Conservation (phyloP, 2,329 filamentous ascomycete species). For the Plenodomus biglobosus region DNA sequence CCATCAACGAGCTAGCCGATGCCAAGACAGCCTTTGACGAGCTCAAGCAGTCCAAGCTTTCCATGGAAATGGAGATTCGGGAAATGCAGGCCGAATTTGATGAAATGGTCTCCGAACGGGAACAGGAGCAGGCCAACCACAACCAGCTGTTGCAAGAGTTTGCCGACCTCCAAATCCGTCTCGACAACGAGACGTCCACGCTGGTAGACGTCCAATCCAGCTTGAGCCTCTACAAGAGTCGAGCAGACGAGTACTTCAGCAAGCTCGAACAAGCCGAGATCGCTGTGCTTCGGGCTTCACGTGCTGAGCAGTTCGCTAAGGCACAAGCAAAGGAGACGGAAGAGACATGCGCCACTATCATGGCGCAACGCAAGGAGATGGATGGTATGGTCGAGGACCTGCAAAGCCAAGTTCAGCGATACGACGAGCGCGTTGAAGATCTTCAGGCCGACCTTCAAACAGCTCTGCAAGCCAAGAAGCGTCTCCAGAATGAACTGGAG, state of each 20-base stretch:
- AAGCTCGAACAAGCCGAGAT: conserved; percentile 98
- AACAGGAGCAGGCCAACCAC: conserved; percentile 85
- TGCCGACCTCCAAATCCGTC: conserved; percentile 86
- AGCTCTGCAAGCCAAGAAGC: conserved; percentile 84
- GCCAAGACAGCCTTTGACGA: conserved; percentile 86
- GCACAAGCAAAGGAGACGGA: conserved; percentile 87
- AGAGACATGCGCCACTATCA: conserved; percentile 83
- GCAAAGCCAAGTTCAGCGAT: conserved; percentile 82
- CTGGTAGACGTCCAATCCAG: conserved; percentile 81
- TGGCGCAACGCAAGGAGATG: conserved; percentile 90
- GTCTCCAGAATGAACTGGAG: conserved; percentile 94
- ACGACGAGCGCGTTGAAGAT: conserved; percentile 90
- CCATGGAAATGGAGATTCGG: conserved; percentile 81
- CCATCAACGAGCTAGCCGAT: conserved; percentile 80
- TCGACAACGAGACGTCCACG: conserved; percentile 86
- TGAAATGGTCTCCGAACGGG: conserved; percentile 74
- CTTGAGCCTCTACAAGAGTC: conserved; percentile 83
- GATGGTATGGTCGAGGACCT: conserved; percentile 85
- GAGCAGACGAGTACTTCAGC: conserved; percentile 94
- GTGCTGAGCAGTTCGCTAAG: conserved; percentile 93
- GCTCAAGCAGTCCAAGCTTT: conserved; percentile 76
- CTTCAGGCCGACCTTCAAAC: conserved; percentile 85
- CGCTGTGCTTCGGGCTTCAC: conserved; percentile 84
- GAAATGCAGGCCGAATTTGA: conserved; percentile 81
- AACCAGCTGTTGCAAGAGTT: conserved; percentile 89